Conservation (phyloP, 1,284 basidiomycete species). For the Cryptococcus deneoformans region DNA sequence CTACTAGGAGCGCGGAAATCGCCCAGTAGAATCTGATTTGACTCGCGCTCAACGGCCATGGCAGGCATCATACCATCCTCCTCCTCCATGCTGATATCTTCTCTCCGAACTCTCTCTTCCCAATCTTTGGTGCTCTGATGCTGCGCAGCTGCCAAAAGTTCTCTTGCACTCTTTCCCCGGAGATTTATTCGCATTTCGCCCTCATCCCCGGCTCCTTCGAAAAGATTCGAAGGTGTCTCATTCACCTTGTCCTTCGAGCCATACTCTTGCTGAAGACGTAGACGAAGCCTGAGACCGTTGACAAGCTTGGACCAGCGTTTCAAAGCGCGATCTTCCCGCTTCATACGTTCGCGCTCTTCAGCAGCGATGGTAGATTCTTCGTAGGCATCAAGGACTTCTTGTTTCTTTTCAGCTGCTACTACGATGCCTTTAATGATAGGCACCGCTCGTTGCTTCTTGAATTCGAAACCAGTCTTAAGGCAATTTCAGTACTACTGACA, state of each 20-base stretch:
- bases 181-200: too few relatives aligned
- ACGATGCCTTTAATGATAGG: conserved; percentile 87
- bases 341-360: conserved; percentile 70
- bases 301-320: conserved; percentile 88
- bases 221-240: neutral
- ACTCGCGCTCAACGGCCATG: neutral
- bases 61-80: neutral
- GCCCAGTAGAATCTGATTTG: neutral
- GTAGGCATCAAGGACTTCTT: conserved; percentile 76
- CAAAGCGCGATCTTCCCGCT: conserved; percentile 74
- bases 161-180: conserved; percentile 20
- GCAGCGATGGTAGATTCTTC: conserved; percentile 75
- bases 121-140: conserved; percentile 17
- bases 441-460: conserved; percentile 79
- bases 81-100: neutral
- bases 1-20: neutral
- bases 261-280: conserved; percentile 80
- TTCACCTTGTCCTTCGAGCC: conserved; percentile 33
- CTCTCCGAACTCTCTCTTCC: conserved; percentile 8
- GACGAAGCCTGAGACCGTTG: conserved; percentile 79
- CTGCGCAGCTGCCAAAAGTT: conserved; percentile 29
- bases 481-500: neutral
- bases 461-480: conserved; percentile 72
- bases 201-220: too few relatives aligned
- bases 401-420: conserved; percentile 75